phyloP scores from a whole-genome alignment of 495 filamentous ascomycete genomes.

The Aspergillus ostianus region DNA sequence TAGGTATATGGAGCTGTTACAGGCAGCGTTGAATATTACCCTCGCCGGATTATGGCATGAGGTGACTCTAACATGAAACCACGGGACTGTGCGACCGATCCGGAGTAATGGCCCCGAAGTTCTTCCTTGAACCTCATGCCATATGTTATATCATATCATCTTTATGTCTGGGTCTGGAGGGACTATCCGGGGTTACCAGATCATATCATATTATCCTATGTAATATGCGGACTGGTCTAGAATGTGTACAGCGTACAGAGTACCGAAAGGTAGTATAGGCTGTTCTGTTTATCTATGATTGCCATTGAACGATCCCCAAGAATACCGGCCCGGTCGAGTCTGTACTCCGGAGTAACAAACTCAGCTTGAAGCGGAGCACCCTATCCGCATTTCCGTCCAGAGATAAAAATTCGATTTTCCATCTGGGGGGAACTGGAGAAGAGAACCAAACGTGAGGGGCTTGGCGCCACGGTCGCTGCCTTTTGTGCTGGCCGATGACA shows the following conservation, averaged over 20 bases:
- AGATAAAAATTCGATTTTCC: neutral
- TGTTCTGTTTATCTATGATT: too few relatives aligned
- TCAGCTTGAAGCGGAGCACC: neutral
- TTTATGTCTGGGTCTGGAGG: too few relatives aligned
- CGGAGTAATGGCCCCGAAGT: conserved; percentile 6
- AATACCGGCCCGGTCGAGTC: neutral
- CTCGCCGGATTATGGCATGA: neutral
- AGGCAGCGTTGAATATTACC: neutral
- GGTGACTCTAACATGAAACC: neutral
- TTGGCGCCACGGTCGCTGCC: conserved; percentile 5
- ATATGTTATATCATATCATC: neutral
- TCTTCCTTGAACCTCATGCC: conserved; percentile 1
- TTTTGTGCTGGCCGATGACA: conserved; percentile 14
- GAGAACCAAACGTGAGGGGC: neutral
- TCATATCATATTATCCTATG: too few relatives aligned
- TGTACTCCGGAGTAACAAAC: neutral
- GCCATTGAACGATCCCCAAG: too few relatives aligned
- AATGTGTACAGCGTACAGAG: neutral
- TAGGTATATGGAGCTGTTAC: neutral
- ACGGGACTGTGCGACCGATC: neutral
- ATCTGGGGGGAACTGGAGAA: conserved; percentile 9
- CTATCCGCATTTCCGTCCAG: neutral
- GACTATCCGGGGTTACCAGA: too few relatives aligned
- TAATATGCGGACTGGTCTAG: neutral
- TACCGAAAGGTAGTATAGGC: too few relatives aligned